phyloP scores from a whole-genome alignment of 805 yeast species.

The Candida orba region DNA sequence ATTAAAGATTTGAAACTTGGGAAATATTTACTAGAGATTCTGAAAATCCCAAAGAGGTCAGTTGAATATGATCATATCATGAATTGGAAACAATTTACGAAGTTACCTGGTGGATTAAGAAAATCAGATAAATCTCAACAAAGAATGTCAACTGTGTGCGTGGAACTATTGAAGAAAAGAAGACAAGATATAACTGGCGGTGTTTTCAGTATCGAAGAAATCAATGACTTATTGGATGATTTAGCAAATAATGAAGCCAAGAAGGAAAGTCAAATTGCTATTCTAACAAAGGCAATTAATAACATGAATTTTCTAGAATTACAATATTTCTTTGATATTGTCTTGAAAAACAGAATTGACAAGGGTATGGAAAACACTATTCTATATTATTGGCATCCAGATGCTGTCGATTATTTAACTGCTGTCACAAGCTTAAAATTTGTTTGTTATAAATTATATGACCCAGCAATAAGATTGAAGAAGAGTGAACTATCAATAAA shows the following conservation, averaged over 20 bases:
- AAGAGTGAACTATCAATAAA: conserved; percentile 30
- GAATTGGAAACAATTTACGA: conserved; percentile 35
- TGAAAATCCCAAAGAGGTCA: conserved; percentile 54
- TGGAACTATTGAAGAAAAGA: conserved; percentile 43
- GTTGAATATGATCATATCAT: conserved; percentile 46
- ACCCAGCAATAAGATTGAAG: conserved; percentile 39
- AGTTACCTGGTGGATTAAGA: conserved; percentile 3
- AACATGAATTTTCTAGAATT: conserved; percentile 55
- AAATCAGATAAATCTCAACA: conserved; percentile 31
- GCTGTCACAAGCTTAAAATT: conserved; percentile 57
- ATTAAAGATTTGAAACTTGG: conserved; percentile 61
- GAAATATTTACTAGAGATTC: conserved; percentile 39
- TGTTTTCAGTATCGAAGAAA: conserved; percentile 37
- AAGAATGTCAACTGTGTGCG: conserved; percentile 41
- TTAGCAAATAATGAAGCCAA: conserved; percentile 28
- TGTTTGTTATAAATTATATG: conserved; percentile 51
- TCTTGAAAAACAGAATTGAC: conserved; percentile 55
- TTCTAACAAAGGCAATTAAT: conserved; percentile 44
- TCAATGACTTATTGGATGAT: conserved; percentile 40
- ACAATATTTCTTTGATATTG: conserved; percentile 59
- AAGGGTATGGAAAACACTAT: conserved; percentile 54
- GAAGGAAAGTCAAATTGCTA: conserved; percentile 32
- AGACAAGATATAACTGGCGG: conserved; percentile 33
- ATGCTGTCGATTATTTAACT: conserved; percentile 56
- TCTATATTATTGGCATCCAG: conserved; percentile 67